Evolutionary conservation across 2,329 filamentous ascomycete species (phyloP), one percentile per base, ranked within the genome.

Genomic region (Neofusicoccum cordaticola): DNA sequence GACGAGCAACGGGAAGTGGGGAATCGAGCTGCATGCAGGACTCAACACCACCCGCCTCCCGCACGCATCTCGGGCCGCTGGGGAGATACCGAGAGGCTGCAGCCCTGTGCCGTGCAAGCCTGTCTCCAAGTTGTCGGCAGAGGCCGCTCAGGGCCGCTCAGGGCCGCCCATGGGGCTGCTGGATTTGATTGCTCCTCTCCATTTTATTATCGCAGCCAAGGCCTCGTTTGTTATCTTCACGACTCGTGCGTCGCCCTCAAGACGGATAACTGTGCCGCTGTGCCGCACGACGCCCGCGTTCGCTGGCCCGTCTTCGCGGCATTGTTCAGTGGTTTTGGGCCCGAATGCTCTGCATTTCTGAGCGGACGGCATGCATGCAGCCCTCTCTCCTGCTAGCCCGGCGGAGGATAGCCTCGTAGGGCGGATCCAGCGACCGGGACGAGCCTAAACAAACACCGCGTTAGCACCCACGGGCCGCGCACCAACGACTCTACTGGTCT

Each of bases 381-480:
- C n/a, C 15, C 8, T 17, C 17, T 27, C 31, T 15, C 35, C 34
- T n/a, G 2, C 37, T 58, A 58, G 39, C 53, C 53, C 13, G 9
- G 34, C 56, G n/a, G 42, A 27, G 56, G n/a, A 48, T 48, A 60
- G 56, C n/a, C 31, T 35, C 42, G 42, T 60, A 60, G 42, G 27
- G 56, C 56, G 31, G 56, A 60, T 47, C 41, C 42, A 37, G 27
- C 17, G 11, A 37, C 56, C 42, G 41, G 41, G 19, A 60, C 56
- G 11, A 47, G 42, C 31, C 41, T 31, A 45, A 45, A 42, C 27
- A 58, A 45, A 58, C 41, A 35, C 52, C 13, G 11, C 19, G 15
- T 17, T 17, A 39, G 50, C 31, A 15, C 27, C 19, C 51, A 48
- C 45, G 35, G 15, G 35, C 37, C 35, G 35, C 51, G 17, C 35